Evolutionary conservation across 2,329 filamentous ascomycete species (phyloP), one percentile per base, ranked within the genome.

Genomic region (Fusarium compactum): DNA sequence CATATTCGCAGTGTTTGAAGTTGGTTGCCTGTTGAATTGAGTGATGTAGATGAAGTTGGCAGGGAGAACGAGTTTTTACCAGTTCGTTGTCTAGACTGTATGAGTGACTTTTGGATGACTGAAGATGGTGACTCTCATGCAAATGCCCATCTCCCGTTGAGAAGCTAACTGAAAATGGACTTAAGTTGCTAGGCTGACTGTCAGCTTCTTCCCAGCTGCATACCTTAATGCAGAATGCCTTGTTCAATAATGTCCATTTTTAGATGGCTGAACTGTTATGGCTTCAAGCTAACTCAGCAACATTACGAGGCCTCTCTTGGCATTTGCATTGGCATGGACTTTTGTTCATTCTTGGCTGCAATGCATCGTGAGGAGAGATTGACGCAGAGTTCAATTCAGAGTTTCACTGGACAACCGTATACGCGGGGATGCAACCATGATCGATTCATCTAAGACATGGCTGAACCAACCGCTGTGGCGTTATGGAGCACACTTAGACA

Each of bases 391-490:
- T n/a, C 14, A 16, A 51, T 38, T 12, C 15, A 41, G 9, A 41
- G 24, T 27, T n/a, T 20, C 4, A 50, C 8, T 38, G 18, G 34
- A 27, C 24, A n/a, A 53, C 18, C 10, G 24, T 43, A 53, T 8
- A n/a, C 34, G 32, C 24, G 34, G 38, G 50, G 20, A 44, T 44
- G 50, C 30, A 41, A 20, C 48, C 50, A 41, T 27, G 20, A 15
- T 18, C 14, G 20, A 52, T 40, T 43, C 11, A 41, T 53, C 9
- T 14, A 11, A 53, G 50, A 53, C 50, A 53, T 43, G 50, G 50
- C 50, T 41, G 34, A 43, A 53, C 50, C 38, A 53, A 43, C n/a
- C 34, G 32, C 14, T 27, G 50, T 53, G 50, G 50, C 50, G 50
- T 41, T 53, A 27, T 2, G 27, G 27, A 27, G 27, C 11, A 27